Evolutionary conservation across 2,329 filamentous ascomycete genomes (phyloP).

Genomic region (Arthrobotrys musiformis): DNA sequence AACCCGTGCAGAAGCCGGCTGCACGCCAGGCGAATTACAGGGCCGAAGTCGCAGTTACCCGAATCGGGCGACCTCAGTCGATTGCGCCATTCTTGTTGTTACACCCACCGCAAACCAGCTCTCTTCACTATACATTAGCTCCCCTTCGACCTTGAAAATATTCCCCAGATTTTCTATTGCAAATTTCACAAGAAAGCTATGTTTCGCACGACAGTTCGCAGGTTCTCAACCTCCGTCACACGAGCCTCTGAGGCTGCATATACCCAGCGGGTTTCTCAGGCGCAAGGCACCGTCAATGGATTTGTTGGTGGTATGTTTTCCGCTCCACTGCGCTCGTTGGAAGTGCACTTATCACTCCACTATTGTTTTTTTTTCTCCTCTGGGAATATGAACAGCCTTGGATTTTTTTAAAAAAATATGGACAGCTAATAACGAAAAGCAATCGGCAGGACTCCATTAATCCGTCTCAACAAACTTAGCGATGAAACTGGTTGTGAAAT

Average conservation of each 20-base stretch:
- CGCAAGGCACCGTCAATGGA: slow-evolving; percentile 80
- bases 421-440: slow-evolving; percentile 67
- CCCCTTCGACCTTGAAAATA: not conserved
- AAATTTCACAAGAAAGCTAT: too few relatives aligned
- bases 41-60: slow-evolving; percentile 18
- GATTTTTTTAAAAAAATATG: too few relatives aligned
- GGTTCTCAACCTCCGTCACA: slow-evolving; percentile 72
- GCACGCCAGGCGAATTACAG: slow-evolving; percentile 2
- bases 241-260: slow-evolving; percentile 68
- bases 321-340: not conserved
- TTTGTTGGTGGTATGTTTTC: slow-evolving; percentile 77
- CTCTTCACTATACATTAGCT: too few relatives aligned
- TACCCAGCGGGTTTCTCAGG: slow-evolving; percentile 78
- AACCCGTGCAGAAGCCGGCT: not conserved
- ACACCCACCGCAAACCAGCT: not conserved
- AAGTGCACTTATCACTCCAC: not conserved
- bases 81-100: slow-evolving; percentile 22
- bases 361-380: too few relatives aligned
- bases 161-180: not conserved
- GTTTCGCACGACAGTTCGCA: slow-evolving; percentile 76
- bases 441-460: slow-evolving; percentile 96
- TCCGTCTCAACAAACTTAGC: slow-evolving; percentile 87
- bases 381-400: too few relatives aligned
- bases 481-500: slow-evolving; percentile 92
- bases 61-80: not conserved